Evolutionary conservation across 2,329 filamentous ascomycete species (phyloP), one percentile per base, ranked within the genome.

Genomic region (Nannizziopsis barbatae): DNA sequence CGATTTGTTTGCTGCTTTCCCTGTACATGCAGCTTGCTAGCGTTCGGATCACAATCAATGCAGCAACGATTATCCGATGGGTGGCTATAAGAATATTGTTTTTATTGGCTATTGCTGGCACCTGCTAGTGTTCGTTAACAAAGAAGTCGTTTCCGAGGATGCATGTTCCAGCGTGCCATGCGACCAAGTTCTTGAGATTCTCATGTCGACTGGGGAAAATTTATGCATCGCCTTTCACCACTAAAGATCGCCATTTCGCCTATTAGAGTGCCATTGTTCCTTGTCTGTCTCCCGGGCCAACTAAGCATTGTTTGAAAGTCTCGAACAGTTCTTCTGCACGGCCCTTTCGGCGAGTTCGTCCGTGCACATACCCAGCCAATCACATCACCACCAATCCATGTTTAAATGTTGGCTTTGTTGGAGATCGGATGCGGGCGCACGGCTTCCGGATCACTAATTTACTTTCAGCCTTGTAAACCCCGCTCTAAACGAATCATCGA

Each of bases 361-460:
- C 27, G 44, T 46, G 44, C 44, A 40, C 44, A 38, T 10, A 18
- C 39, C 6, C 36, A 33, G 27, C 44, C 44, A 40, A 46, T 40
- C 44, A 46, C 7, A 39, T 31, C 27, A 9, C 12, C 32, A 17
- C 3, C 12, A 12, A 35, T 2, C 10, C 17, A 18, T 12, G 12
- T 10, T 10, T 2, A 17, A 7, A 15, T 17, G 33, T 30, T 45
- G 43, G 35, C 35, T 31, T 17, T 4, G 32, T 17, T 18, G n/a
- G n/a, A 11, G 33, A 31, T 17, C 33, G 20, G 33, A 15, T 38
- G 18, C 18, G 11, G 17, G 22, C 43, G 38, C 15, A 17, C 15
- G 18, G 18, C 15, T 41, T n/a, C 8, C 9, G 11, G 4, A 20
- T 12, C 12, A n/a, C 11, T 11, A n/a, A 40, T 17, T 15, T 18